phyloP scores from a whole-genome alignment of 345 rosid genomes.

The Boechera divaricarpa region DNA sequence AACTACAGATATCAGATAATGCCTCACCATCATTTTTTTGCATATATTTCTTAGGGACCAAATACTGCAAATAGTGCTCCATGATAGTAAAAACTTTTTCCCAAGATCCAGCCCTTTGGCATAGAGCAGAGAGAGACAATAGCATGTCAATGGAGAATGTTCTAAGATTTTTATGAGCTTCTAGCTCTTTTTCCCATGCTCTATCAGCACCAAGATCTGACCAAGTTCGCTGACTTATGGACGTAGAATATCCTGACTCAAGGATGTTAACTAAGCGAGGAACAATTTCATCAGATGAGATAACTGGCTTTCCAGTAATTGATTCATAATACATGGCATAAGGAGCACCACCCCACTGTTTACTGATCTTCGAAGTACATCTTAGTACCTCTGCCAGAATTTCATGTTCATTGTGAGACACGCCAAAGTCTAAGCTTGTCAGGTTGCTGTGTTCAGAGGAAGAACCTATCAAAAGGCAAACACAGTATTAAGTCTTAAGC shows the following conservation, averaged over 20 bases:
- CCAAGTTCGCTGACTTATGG: conserved; percentile 49
- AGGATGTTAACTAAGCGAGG: conserved; percentile 77
- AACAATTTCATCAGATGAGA: conserved; percentile 77
- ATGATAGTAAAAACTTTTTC: conserved; percentile 64
- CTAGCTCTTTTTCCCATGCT: conserved; percentile 66
- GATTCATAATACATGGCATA: conserved; percentile 83
- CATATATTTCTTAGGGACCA: conserved; percentile 71
- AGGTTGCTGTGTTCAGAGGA: conserved; percentile 58
- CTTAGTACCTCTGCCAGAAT: conserved; percentile 70
- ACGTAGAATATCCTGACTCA: conserved; percentile 71
- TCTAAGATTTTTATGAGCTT: conserved; percentile 73
- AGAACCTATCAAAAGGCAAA: conserved; percentile 52
- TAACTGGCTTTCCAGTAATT: conserved; percentile 55
- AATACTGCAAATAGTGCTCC: conserved; percentile 67
- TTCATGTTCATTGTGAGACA: conserved; percentile 58
- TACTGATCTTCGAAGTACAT: conserved; percentile 66
- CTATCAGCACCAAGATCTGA: conserved; percentile 65
- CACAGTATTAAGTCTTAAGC: conserved; percentile 11
- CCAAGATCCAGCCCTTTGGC: conserved; percentile 79
- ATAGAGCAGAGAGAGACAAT: conserved; percentile 65
- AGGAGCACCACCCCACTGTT: conserved; percentile 78
- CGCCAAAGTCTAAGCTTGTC: conserved; percentile 50
- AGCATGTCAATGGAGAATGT: conserved; percentile 80
- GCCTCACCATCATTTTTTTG: conserved; percentile 54
- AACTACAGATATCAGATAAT: conserved; percentile 52